Percentiles rank a stretch among this genome's conserved stretches.
Conservation (phyloP, 345 rosid genomes). For the Rhizophora mangle region DNA sequence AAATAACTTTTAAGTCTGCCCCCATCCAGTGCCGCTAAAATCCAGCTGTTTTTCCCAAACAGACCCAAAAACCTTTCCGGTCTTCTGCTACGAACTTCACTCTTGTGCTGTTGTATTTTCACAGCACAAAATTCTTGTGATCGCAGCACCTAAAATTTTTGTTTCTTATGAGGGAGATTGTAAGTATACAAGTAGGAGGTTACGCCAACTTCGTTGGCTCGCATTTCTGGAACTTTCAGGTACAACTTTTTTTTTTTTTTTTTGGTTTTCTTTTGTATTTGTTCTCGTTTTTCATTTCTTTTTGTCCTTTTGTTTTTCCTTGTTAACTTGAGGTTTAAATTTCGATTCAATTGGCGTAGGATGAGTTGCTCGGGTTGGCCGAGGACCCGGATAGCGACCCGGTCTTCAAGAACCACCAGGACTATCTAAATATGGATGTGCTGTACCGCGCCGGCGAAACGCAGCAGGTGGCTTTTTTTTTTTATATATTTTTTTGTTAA, state of each 20-base stretch:
- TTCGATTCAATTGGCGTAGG: slow-evolving; percentile 36
- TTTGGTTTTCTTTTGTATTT: background rate
- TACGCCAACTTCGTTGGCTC: slow-evolving; percentile 93
- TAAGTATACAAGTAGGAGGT: slow-evolving; percentile 78
- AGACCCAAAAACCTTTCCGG: too few species aligned
- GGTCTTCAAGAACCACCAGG: slow-evolving; percentile 46
- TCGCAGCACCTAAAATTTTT: too few species aligned
- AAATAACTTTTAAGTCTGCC: too few species aligned
- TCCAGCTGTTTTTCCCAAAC: too few species aligned
- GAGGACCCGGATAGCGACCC: slow-evolving; percentile 64
- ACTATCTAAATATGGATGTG: slow-evolving; percentile 61
- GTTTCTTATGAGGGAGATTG: slow-evolving; percentile 67
- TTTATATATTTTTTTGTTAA: too few species aligned
- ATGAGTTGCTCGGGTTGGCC: slow-evolving; percentile 84
- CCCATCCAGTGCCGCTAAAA: too few species aligned
- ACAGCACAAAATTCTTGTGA: too few species aligned
- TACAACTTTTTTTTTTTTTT: slow-evolving; percentile 5
- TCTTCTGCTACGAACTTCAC: too few species aligned
- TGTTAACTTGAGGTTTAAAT: background rate
- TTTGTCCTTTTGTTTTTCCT: background rate
- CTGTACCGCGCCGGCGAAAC: slow-evolving; percentile 84
- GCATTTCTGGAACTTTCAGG: slow-evolving; percentile 99
- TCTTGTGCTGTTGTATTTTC: too few species aligned
- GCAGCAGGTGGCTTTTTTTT: slow-evolving; percentile 42
- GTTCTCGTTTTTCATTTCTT: too few species aligned